Evolutionary conservation across 768 basidiomycete species (phyloP).

Genomic region (Auriculariales sp.): DNA sequence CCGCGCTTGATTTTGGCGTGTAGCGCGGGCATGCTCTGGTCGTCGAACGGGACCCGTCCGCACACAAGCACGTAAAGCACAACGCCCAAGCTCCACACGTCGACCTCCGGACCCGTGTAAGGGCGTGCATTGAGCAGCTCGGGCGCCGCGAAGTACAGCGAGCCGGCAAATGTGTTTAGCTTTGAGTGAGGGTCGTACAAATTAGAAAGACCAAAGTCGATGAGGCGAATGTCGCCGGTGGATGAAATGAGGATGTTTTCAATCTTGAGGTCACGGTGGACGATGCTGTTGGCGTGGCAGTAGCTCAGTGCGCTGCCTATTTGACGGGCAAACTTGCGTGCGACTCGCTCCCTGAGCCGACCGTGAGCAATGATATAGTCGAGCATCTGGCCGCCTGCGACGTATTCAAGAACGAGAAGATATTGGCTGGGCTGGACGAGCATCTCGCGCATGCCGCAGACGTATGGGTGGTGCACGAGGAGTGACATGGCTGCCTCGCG

Average conservation of each 20-base stretch:
- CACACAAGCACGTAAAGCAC: slow-evolving; percentile 96
- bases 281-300: slow-evolving; percentile 25
- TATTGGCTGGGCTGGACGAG: slow-evolving; percentile 95
- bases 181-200: slow-evolving; percentile 10
- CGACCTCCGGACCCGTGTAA: slow-evolving; percentile 95
- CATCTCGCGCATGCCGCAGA: slow-evolving; percentile 99
- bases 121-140: slow-evolving; percentile 93
- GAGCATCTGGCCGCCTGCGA: slow-evolving; percentile 98
- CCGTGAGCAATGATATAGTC: slow-evolving; percentile 99
- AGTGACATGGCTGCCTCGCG: slow-evolving; percentile 91
- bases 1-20: slow-evolving; percentile 99
- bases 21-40: slow-evolving; percentile 96
- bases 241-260: slow-evolving; percentile 15
- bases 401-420: slow-evolving; percentile 99
- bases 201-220: slow-evolving; percentile 11
- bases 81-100: slow-evolving; percentile 98
- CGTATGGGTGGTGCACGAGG: slow-evolving; percentile 94
- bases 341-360: slow-evolving; percentile 84
- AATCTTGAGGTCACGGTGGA: slow-evolving; percentile 37
- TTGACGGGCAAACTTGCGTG: slow-evolving; percentile 93
- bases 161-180: slow-evolving; percentile 92
- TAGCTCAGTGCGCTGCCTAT: slow-evolving; percentile 48
- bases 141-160: slow-evolving; percentile 95
- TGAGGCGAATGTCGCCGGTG: slow-evolving; percentile 7
- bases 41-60: slow-evolving; percentile 97